Evolutionary conservation across 805 yeast genomes (phyloP).

Genomic region (Hanseniaspora hatyaiensis): DNA sequence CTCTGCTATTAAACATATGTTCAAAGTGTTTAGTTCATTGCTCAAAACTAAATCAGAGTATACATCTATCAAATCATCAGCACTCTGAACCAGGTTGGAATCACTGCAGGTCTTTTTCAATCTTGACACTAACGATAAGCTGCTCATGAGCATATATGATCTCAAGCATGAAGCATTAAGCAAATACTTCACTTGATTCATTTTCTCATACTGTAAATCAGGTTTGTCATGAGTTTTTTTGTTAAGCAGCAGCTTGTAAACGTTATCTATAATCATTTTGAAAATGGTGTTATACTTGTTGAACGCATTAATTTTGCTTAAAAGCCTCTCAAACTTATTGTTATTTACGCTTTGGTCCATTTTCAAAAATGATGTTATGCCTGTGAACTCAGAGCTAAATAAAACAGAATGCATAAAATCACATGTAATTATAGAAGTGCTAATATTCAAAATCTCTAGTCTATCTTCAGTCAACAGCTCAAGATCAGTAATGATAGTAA

Average conservation of each 20-base stretch:
- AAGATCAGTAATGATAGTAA: not conserved
- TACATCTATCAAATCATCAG: not conserved
- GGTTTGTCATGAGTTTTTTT: not conserved
- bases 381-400: constrained; percentile 1
- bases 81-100: not conserved
- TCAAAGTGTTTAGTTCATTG: constrained; percentile 6
- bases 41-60: not conserved
- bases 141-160: constrained; percentile 7
- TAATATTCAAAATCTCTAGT: constrained; percentile 7
- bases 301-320: not conserved
- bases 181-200: constrained; percentile 6
- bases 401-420: constrained; percentile 9
- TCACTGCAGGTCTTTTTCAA: not conserved
- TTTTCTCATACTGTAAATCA: not conserved
- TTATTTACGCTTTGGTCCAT: not conserved
- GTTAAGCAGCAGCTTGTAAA: not conserved
- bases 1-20: not conserved
- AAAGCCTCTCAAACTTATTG: not conserved
- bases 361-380: constrained; percentile 1
- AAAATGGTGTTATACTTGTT: constrained; percentile 10
- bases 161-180: constrained; percentile 8
- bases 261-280: constrained; percentile 1
- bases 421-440: constrained; percentile 1
- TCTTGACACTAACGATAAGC: constrained; percentile 9
- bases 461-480: not conserved